Evolutionary conservation across 2,329 filamentous ascomycete genomes (phyloP).

Genomic region (Hymenoscyphus fraxineus): DNA sequence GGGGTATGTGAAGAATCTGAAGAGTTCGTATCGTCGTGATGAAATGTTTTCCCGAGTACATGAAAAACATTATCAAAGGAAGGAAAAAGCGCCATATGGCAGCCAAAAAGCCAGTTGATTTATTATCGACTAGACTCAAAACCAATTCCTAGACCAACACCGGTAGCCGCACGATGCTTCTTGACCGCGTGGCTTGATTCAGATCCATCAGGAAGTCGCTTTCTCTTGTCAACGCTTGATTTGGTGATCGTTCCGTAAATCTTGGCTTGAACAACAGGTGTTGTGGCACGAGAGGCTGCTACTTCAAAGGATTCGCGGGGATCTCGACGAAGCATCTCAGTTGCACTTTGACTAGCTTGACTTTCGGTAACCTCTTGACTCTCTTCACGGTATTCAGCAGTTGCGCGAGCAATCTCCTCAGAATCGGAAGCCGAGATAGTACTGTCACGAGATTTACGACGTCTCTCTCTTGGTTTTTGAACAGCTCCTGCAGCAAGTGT

Average conservation of each 20-base stretch:
- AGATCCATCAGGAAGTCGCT: constrained; percentile 22
- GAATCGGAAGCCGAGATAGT: constrained; percentile 69
- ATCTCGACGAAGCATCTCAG: constrained; percentile 66
- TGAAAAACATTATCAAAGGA: neutral
- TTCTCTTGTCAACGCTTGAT: constrained; percentile 40
- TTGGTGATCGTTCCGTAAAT: constrained; percentile 61
- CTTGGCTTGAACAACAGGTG: constrained; percentile 46
- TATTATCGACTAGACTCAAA: constrained; percentile 18
- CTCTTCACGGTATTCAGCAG: constrained; percentile 38
- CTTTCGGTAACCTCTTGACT: constrained; percentile 67
- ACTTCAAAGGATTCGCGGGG: constrained; percentile 39
- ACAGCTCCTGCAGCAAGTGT: constrained; percentile 19
- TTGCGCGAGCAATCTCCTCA: constrained; percentile 53
- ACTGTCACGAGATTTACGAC: constrained; percentile 74
- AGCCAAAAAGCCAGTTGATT: neutral
- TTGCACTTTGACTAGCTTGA: constrained; percentile 73
- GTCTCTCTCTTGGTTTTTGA: constrained; percentile 52
- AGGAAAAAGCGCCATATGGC: neutral
- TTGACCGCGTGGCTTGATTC: constrained; percentile 38
- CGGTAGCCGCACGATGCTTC: constrained; percentile 44
- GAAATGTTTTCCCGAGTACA: neutral
- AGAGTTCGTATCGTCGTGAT: neutral
- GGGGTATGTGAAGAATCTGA: neutral
- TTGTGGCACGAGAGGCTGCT: constrained; percentile 28
- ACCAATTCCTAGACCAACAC: constrained; percentile 55